Percentiles rank a stretch among this genome's conserved stretches.
Conservation (phyloP, 371 early-diverging fungal species). For the Cokeromyces recurvatus region DNA sequence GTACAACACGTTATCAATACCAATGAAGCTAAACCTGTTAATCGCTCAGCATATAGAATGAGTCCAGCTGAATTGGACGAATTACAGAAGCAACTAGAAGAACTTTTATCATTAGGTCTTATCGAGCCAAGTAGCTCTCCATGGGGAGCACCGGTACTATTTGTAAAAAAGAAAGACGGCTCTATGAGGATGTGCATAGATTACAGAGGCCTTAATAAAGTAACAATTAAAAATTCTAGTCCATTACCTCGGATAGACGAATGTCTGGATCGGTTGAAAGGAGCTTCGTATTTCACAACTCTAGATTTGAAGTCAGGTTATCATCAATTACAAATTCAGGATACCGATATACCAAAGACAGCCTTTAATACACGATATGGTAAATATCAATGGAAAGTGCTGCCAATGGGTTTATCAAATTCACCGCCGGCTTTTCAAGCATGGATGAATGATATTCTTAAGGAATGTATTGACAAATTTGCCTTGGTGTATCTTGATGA, state of each 20-base stretch:
- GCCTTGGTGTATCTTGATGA: constrained; percentile 50
- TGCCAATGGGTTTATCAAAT: constrained; percentile 49
- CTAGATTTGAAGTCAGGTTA: constrained; percentile 13
- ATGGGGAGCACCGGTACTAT: constrained; percentile 33
- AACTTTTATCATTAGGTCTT: constrained; percentile 11
- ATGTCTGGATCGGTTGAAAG: constrained; percentile 17
- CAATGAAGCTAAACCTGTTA: neutral
- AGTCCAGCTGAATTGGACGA: constrained; percentile 25
- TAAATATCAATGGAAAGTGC: constrained; percentile 38
- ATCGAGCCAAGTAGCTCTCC: constrained; percentile 16
- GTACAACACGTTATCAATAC: neutral
- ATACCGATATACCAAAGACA: constrained; percentile 17
- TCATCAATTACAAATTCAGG: constrained; percentile 8
- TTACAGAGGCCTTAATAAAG: constrained; percentile 34
- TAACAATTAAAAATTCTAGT: constrained; percentile 27
- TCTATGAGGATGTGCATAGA: constrained; percentile 32
- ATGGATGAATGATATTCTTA: constrained; percentile 34
- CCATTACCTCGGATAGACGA: constrained; percentile 31
- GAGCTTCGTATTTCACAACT: constrained; percentile 5
- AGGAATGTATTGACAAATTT: constrained; percentile 28
- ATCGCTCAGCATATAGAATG: constrained; percentile 13
- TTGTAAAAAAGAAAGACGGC: constrained; percentile 44
- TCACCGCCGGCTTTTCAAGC: constrained; percentile 43
- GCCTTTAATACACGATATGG: constrained; percentile 35
- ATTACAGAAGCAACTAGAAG: constrained; percentile 24